phyloP scores from a whole-genome alignment of 176 grass and related monocot genomes.

The Oryza australiensis region DNA sequence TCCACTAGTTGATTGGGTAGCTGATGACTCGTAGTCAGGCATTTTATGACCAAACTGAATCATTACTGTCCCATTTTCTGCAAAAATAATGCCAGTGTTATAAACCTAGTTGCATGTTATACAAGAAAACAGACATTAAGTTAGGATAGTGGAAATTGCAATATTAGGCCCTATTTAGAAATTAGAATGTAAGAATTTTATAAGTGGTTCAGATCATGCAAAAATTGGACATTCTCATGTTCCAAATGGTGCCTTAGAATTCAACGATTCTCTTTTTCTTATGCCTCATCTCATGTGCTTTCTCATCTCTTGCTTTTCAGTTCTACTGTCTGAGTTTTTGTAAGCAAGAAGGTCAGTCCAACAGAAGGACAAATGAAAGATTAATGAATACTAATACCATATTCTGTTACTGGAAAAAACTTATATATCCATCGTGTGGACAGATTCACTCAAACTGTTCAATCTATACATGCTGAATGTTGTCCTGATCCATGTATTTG shows the following conservation, averaged over 20 bases:
- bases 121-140: not conserved
- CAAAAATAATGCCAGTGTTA: not conserved
- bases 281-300: slow-evolving; percentile 37
- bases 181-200: not conserved
- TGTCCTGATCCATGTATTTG: slow-evolving; percentile 13
- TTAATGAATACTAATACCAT: not conserved
- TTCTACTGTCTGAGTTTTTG: slow-evolving; percentile 41
- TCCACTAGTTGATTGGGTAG: slow-evolving; percentile 58
- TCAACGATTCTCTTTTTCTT: slow-evolving; percentile 41
- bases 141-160: not conserved
- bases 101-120: not conserved
- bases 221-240: not conserved
- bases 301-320: slow-evolving; percentile 44
- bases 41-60: slow-evolving; percentile 63
- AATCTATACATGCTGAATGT: not conserved
- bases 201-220: not conserved
- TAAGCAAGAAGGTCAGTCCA: slow-evolving; percentile 31
- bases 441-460: not conserved
- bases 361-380: not conserved
- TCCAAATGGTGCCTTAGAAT: not conserved
- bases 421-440: not conserved
- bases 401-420: slow-evolving; percentile 3
- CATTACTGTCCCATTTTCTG: slow-evolving; percentile 61
- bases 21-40: slow-evolving; percentile 52
- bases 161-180: not conserved